A percentile compares a stretch with the other conserved stretches of the same genome.
These are phyloP conservation scores for Elymus sibiricus DNA, from an alignment of 176 grass and related monocot genomes.

Conservation along the genomic window DNA sequence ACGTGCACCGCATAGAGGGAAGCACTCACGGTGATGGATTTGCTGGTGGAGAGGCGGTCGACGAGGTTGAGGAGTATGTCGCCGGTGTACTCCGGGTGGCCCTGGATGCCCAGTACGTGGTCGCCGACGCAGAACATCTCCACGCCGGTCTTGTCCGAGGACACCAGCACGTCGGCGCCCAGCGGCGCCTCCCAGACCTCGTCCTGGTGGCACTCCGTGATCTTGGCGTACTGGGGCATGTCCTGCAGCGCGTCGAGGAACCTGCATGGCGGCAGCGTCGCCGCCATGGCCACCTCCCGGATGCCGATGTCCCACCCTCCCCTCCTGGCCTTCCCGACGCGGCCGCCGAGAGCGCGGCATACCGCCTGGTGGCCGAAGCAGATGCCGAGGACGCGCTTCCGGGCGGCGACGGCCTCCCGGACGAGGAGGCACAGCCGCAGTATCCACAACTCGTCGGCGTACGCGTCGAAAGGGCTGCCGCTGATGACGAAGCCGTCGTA, in stretches of 20 bases:
- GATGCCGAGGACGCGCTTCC: slow-evolving; percentile 70
- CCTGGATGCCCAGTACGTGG: slow-evolving; percentile 73
- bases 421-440: slow-evolving; percentile 57
- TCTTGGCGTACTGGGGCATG: slow-evolving; percentile 36
- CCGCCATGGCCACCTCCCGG: slow-evolving; percentile 40
- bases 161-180: slow-evolving; percentile 67
- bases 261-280: too few relatives aligned
- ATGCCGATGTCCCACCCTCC: slow-evolving; percentile 83
- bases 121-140: slow-evolving; percentile 81
- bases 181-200: slow-evolving; percentile 82
- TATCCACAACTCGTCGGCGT: slow-evolving; percentile 67
- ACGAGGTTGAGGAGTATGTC: slow-evolving; percentile 80
- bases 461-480: slow-evolving; percentile 78
- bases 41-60: slow-evolving; percentile 48
- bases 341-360: slow-evolving; percentile 77
- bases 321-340: slow-evolving; percentile 32
- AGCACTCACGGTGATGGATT: slow-evolving; percentile 54
- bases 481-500: slow-evolving; percentile 94
- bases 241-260: slow-evolving; percentile 25
- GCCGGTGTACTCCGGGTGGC: slow-evolving; percentile 82
- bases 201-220: slow-evolving; percentile 80
- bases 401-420: slow-evolving; percentile 41
- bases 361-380: slow-evolving; percentile 97
- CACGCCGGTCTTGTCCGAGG: slow-evolving; percentile 55
- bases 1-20: neutral